phyloP scores from a whole-genome alignment of 2,329 filamentous ascomycete species.

The Aspergillus niger region DNA sequence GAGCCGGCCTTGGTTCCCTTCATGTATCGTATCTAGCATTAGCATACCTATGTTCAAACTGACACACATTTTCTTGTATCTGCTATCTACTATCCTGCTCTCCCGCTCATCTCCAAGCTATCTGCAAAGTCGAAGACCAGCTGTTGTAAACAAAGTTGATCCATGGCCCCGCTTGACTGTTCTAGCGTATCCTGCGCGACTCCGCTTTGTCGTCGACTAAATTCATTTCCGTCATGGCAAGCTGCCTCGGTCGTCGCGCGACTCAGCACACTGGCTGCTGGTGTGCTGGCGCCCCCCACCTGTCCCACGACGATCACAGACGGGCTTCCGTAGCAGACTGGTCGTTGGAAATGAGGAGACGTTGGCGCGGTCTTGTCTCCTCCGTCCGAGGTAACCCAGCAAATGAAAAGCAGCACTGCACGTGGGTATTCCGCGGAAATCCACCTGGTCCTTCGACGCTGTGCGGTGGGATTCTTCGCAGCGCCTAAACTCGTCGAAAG shows the following conservation, averaged over 20 bases:
- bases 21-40: constrained; percentile 23
- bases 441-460: not conserved
- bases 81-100: not conserved
- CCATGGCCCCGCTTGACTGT: constrained; percentile 7
- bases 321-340: not conserved
- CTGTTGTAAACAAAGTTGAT: not conserved
- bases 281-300: not conserved
- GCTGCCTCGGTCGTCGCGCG: not conserved
- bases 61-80: constrained; percentile 13
- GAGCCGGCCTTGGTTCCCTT: constrained; percentile 13
- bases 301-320: constrained; percentile 2
- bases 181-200: not conserved
- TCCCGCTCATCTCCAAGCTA: too few species aligned
- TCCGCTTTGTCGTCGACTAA: constrained; percentile 2
- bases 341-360: not conserved
- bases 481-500: not conserved
- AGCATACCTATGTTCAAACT: constrained; percentile 15
- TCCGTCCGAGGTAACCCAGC: not conserved
- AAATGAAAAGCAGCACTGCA: constrained; percentile 12
- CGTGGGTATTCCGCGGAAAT: constrained; percentile 13
- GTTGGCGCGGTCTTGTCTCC: not conserved
- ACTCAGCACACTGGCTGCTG: constrained; percentile 1
- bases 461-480: constrained; percentile 16
- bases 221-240: not conserved
- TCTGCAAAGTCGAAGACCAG: not conserved